Base-by-base conservation (phyloP, 2,329 filamentous ascomycete genomes). In the Leptosphaerulina australis region DNA sequence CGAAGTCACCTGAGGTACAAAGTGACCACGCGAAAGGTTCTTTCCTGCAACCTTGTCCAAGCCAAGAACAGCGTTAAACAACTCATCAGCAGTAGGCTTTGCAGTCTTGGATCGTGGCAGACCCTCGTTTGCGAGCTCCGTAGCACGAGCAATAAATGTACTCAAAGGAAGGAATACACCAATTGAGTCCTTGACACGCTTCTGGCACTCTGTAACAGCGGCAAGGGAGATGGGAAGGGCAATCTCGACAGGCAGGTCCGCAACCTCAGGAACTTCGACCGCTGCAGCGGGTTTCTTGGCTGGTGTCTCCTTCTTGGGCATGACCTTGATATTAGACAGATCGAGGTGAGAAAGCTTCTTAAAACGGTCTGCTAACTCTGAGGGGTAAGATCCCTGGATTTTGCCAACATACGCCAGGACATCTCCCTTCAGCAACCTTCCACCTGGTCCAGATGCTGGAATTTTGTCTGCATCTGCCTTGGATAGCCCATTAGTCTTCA, bases 381-480 rank as follows among this genome's bases (percentile, higher is more conserved):
- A 81, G 2, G 93, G 88, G 60, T 90, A 88, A 51, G 85, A 81
- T 56, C 85, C 78, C 53, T 87, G 79, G 66, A 97, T 90, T 62
- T 81, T 79, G 56, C 94, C 94, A 12, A 97, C 75, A 73, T 93
- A 94, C 37, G 91, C 92, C 44, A 99, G 84, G 5, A 99, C 88
- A 70, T 99, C 94, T 47, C 94, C 94, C 81, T 99, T 99, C 55
- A 99, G 82, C 45, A 99, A 80, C 54, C 94, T 87, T 50, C 92
- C 91, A 65, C 87, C 86, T 22, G 94, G 94, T 18, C 94, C 94
- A 15, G 90, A 93, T 5, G 91, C 88, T 44, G 86, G 88, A 72
- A 97, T 97, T 72, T 89, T 88, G 74, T 85, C 81, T 43, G 91
- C 81, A 51, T 91, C 89, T 36, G 86, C 85, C 60, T 87, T 83